Conservation (phyloP, 2,329 filamentous ascomycete species). For the Lasiodiplodia hormozganensis region DNA sequence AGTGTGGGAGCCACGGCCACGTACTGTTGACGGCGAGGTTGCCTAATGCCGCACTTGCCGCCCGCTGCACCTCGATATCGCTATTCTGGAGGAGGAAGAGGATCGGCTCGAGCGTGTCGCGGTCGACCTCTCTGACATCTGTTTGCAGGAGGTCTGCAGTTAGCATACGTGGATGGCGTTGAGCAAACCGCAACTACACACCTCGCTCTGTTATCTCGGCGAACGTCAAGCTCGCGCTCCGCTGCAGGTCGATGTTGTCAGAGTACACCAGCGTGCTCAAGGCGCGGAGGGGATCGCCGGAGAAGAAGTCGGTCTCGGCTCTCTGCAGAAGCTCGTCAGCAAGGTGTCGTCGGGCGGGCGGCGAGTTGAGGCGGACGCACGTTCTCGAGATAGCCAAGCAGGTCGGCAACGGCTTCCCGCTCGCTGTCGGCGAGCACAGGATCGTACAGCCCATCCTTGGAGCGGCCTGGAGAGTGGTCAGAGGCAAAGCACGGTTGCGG, state of each 20-base stretch:
- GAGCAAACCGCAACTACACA: conserved; percentile 50
- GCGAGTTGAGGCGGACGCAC: conserved; percentile 58
- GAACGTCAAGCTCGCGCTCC: conserved; percentile 97
- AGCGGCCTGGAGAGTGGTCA: conserved; percentile 48
- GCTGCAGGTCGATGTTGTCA: conserved; percentile 96
- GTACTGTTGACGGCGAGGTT: conserved; percentile 97
- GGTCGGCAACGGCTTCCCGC: conserved; percentile 93
- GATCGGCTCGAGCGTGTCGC: conserved; percentile 94
- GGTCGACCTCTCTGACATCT: conserved; percentile 97
- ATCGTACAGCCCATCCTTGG: conserved; percentile 55
- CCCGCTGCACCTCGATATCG: conserved; percentile 96
- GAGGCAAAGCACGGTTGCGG: conserved; percentile 28
- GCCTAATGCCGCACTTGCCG: conserved; percentile 92
- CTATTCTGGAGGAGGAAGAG: conserved; percentile 92
- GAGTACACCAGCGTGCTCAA: conserved; percentile 97
- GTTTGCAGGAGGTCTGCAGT: not conserved
- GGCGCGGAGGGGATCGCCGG: conserved; percentile 90
- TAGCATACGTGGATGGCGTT: conserved; percentile 33
- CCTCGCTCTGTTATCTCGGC: conserved; percentile 98
- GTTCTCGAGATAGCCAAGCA: conserved; percentile 95
- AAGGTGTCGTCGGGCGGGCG: not conserved
- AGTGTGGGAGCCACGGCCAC: conserved; percentile 32
- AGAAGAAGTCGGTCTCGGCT: conserved; percentile 97
- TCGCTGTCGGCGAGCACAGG: conserved; percentile 89
- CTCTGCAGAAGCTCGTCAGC: conserved; percentile 64